Base-by-base conservation (phyloP, 176 grass and related monocot species). In the Oryza longistaminata region DNA sequence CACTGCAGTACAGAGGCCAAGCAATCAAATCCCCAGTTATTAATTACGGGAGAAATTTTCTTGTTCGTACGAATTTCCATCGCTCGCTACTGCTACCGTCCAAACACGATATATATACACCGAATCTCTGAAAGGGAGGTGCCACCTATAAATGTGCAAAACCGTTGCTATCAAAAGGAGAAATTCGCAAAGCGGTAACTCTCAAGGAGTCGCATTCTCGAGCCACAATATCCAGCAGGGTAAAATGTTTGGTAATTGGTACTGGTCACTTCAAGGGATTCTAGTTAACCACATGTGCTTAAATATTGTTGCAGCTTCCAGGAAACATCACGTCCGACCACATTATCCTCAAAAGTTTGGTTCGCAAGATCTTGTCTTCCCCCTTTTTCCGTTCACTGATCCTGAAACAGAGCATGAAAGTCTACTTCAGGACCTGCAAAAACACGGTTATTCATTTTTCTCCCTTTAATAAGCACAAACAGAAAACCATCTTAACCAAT, bases 291-390 rank as follows among this genome's bases (percentile, higher is more conserved):
- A 48, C 70, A 45, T 81, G 87, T 70, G 82, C 45, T 27, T 49
- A 49, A 19, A 80, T 33, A 58, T 80, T 37, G 14, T 76, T 70
- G 71, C 49, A 89, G 64, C 80, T 88, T 71, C 82, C 82, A 70
- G 46, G 82, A 89, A 89, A 85, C 27, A 61, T 75, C 64, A 44
- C n/a, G n/a, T 58, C 77, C 74, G 82, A 88, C 82, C 77, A 52
- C 87, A 70, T 64, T 68, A 89, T 89, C 82, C 37, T 64, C 39
- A 48, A 85, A 85, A 42, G 76, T 50, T 76, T 33, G 16, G 27
- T 61, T 67, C n/a, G 15, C 43, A 29, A 89, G 79, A 76, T 76
- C 39, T 48, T 85, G 76, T 26, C 39, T 75, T 27, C 24, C 21
- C 43, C 37, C 1, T 43, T 80, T 60, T 16, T 12, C 19, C 11